Conservation (phyloP, 441 rosid species). For the Omphalea diandra region DNA sequence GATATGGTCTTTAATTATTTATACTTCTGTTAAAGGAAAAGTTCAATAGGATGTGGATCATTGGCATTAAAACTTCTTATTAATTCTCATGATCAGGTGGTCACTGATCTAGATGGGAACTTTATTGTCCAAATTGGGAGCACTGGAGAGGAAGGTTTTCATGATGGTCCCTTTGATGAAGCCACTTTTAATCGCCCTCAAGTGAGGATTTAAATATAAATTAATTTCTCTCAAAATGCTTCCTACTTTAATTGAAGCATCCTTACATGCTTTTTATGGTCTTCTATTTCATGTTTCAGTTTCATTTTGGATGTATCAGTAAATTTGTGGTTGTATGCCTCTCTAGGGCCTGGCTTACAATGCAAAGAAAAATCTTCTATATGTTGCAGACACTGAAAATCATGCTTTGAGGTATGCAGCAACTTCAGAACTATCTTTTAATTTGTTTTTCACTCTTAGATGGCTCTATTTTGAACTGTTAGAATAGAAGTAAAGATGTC, state of each 20-base stretch:
- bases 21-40: background rate
- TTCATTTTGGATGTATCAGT: background rate
- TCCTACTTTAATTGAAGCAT: background rate
- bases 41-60: background rate
- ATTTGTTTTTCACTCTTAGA: slow-evolving; percentile 13
- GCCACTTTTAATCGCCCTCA: slow-evolving; percentile 88
- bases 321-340: slow-evolving; percentile 26
- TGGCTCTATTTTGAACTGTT: background rate
- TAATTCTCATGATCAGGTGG: slow-evolving; percentile 56
- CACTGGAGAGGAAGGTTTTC: slow-evolving; percentile 79
- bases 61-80: background rate
- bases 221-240: slow-evolving; percentile 2
- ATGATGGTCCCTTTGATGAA: slow-evolving; percentile 84
- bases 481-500: background rate
- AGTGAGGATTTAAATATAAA: slow-evolving; percentile 35
- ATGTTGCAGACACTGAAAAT: slow-evolving; percentile 94
- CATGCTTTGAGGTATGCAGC: slow-evolving; percentile 81
- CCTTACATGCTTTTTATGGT: background rate
- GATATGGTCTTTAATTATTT: slow-evolving; percentile 3
- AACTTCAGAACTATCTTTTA: slow-evolving; percentile 12
- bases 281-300: slow-evolving; percentile 4
- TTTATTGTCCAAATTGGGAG: slow-evolving; percentile 83
- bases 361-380: slow-evolving; percentile 78
- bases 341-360: slow-evolving; percentile 89
- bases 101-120: slow-evolving; percentile 86